A percentile compares a stretch with the other conserved stretches of the same genome.
These are phyloP conservation scores for Papiliotrema laurentii DNA, from an alignment of 1,284 basidiomycete genomes.

Conservation along the genomic window DNA sequence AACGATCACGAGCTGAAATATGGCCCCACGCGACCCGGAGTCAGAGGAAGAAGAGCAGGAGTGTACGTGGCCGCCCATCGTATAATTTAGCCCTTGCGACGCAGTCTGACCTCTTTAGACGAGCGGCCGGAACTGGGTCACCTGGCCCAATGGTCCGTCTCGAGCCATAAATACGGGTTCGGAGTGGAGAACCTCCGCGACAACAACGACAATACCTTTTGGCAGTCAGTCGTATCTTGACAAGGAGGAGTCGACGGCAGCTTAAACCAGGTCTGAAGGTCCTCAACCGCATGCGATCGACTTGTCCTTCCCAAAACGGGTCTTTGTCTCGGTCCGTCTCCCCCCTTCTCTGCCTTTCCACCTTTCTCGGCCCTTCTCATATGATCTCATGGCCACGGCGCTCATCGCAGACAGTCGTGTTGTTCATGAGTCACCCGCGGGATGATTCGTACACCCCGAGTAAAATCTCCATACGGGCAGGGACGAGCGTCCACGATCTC, in stretches of 20 bases:
- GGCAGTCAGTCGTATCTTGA: slow-evolving; percentile 64
- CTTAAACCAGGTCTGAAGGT: slow-evolving; percentile 74
- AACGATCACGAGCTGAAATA: too few species aligned
- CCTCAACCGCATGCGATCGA: slow-evolving; percentile 96
- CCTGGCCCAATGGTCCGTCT: slow-evolving; percentile 92
- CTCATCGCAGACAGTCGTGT: slow-evolving; percentile 71
- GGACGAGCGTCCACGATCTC: slow-evolving; percentile 85
- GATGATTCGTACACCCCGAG: slow-evolving; percentile 98
- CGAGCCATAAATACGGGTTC: slow-evolving; percentile 93
- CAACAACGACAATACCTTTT: slow-evolving; percentile 85
- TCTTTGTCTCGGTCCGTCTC: slow-evolving; percentile 71
- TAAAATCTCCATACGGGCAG: slow-evolving; percentile 81
- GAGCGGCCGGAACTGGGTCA: slow-evolving; percentile 45
- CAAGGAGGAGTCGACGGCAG: background rate
- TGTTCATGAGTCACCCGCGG: slow-evolving; percentile 76
- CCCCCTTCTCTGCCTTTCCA: background rate
- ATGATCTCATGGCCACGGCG: background rate
- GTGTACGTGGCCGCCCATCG: too few species aligned
- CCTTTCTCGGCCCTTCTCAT: background rate
- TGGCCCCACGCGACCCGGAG: too few species aligned
- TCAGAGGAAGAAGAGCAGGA: too few species aligned
- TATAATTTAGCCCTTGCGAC: too few species aligned
- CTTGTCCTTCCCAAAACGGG: slow-evolving; percentile 85
- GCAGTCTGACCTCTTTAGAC: too few species aligned
- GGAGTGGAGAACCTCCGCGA: slow-evolving; percentile 89